These are phyloP conservation scores for Pichia cactophila DNA, from an alignment of 1,139 yeast genomes.

Conservation along the genomic window DNA sequence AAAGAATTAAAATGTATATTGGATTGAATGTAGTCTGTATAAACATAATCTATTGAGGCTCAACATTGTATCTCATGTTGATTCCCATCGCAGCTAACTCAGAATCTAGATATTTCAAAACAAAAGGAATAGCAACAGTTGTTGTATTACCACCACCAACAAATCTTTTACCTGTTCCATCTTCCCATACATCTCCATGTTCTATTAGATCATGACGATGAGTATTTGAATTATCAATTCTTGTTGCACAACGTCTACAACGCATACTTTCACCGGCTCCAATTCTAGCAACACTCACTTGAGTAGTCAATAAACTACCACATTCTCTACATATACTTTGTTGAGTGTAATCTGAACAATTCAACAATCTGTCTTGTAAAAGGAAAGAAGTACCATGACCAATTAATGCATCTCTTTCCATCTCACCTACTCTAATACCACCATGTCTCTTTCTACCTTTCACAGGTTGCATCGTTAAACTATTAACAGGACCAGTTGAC, in stretches of 20 bases:
- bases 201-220: slow-evolving; percentile 31
- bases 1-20: neutral
- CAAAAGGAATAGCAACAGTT: slow-evolving; percentile 94
- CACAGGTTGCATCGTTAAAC: slow-evolving; percentile 98
- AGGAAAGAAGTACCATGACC: slow-evolving; percentile 99
- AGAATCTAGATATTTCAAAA: slow-evolving; percentile 87
- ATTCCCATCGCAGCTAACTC: slow-evolving; percentile 99
- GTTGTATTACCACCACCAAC: slow-evolving; percentile 90
- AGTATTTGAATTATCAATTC: slow-evolving; percentile 38
- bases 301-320: slow-evolving; percentile 87
- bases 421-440: slow-evolving; percentile 99
- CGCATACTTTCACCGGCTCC: slow-evolving; percentile 73
- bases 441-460: slow-evolving; percentile 99
- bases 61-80: slow-evolving; percentile 77
- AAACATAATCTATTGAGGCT: slow-evolving; percentile 37
- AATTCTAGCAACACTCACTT: slow-evolving; percentile 82
- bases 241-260: slow-evolving; percentile 87
- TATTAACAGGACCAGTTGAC: slow-evolving; percentile 96
- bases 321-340: slow-evolving; percentile 85
- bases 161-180: slow-evolving; percentile 86
- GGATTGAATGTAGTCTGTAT: neutral
- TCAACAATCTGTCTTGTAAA: slow-evolving; percentile 88
- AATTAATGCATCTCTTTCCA: slow-evolving; percentile 98
- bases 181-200: slow-evolving; percentile 92
- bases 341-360: slow-evolving; percentile 94